Percentiles rank a stretch among this genome's conserved stretches.
Evolutionary conservation across 495 filamentous ascomycete genomes (phyloP).

Genomic region (Penicillium parvum): DNA sequence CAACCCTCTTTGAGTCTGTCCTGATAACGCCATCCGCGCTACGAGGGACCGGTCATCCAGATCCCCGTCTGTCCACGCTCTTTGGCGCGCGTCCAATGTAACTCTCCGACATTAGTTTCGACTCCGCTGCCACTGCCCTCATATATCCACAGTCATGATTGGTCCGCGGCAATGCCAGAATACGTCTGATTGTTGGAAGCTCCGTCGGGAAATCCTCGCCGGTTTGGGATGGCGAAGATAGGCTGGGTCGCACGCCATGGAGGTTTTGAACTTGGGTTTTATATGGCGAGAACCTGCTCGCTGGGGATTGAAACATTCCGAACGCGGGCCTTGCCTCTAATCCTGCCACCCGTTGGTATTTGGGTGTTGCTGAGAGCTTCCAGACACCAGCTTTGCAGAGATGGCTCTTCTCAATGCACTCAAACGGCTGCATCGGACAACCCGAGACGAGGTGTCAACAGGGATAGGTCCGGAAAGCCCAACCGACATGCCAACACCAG

Average conservation of each 20-base stretch:
- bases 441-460: background rate
- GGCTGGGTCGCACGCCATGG: conserved; percentile 10
- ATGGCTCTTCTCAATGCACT: conserved; percentile 9
- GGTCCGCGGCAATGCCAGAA: background rate
- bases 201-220: conserved; percentile 5
- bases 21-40: conserved; percentile 25
- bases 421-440: conserved; percentile 2
- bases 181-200: background rate
- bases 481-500: background rate
- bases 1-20: conserved; percentile 1
- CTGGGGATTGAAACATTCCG: background rate
- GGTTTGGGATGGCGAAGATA: background rate
- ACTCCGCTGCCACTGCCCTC: background rate
- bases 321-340: background rate
- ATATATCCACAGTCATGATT: background rate
- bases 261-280: background rate
- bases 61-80: conserved; percentile 4
- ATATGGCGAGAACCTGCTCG: too few species aligned
- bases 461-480: background rate
- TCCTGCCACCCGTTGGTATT: conserved; percentile 5
- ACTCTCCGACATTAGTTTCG: conserved; percentile 1
- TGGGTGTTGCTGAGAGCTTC: background rate
- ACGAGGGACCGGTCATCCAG: conserved; percentile 1
- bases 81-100: conserved; percentile 3
- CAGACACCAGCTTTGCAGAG: background rate